Percentiles rank a stretch among this genome's conserved stretches.
phyloP scores from a whole-genome alignment of 2,329 filamentous ascomycete species.

The Botrytis elliptica region DNA sequence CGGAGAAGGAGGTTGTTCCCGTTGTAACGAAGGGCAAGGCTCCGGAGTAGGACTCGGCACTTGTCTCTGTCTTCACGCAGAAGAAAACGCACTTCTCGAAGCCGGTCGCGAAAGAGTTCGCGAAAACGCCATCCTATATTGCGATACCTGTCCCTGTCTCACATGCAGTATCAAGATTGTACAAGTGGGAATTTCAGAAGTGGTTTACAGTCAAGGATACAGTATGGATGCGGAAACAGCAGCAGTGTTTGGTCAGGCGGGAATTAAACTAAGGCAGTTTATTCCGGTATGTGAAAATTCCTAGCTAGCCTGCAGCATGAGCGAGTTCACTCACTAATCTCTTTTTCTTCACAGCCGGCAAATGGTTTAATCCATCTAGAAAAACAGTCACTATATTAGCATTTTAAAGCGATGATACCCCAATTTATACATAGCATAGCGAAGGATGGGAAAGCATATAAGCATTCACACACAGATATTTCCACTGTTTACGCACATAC shows the following conservation, averaged over 20 bases:
- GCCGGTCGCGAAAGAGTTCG: slow-evolving; percentile 88
- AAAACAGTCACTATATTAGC: slow-evolving; percentile 38
- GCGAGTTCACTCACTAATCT: slow-evolving; percentile 18
- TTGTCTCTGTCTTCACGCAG: slow-evolving; percentile 94
- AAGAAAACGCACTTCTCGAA: slow-evolving; percentile 95
- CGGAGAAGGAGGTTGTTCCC: slow-evolving; percentile 82
- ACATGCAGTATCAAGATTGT: slow-evolving; percentile 99
- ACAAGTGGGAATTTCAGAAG: slow-evolving; percentile 92
- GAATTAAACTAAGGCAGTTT: slow-evolving; percentile 84
- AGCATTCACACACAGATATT: background rate
- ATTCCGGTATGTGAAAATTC: slow-evolving; percentile 62
- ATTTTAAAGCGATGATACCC: slow-evolving; percentile 14
- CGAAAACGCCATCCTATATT: slow-evolving; percentile 81
- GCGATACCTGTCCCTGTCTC: slow-evolving; percentile 93
- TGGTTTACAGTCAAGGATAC: slow-evolving; percentile 91
- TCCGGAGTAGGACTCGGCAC: slow-evolving; percentile 75
- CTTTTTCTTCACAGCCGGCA: slow-evolving; percentile 48
- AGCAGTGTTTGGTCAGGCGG: slow-evolving; percentile 77
- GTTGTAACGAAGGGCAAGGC: slow-evolving; percentile 76
- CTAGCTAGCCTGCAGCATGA: background rate
- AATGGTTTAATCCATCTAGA: slow-evolving; percentile 65
- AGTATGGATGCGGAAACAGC: slow-evolving; percentile 90
- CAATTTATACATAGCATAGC: background rate
- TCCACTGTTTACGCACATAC: background rate
- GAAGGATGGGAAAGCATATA: background rate